phyloP scores from a whole-genome alignment of 2,329 filamentous ascomycete species.

The Aspergillus eucalypticola region DNA sequence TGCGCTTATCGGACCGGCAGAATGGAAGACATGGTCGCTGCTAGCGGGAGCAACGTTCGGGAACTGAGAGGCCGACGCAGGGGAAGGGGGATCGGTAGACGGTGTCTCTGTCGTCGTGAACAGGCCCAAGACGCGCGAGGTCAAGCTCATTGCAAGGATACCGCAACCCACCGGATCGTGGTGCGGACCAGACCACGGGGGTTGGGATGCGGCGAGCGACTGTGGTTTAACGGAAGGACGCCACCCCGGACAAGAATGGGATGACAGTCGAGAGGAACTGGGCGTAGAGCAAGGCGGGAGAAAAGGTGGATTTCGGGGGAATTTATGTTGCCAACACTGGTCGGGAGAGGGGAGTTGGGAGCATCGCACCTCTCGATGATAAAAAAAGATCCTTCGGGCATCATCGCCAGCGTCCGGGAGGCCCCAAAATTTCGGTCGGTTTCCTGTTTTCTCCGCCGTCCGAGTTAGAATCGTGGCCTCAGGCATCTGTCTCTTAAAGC shows the following conservation, averaged over 20 bases:
- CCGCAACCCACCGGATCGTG: slow-evolving; percentile 35
- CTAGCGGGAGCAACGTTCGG: slow-evolving; percentile 18
- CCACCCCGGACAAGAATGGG: slow-evolving; percentile 15
- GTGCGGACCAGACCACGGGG: slow-evolving; percentile 32
- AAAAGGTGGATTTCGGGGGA: not conserved
- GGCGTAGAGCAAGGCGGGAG: slow-evolving; percentile 2
- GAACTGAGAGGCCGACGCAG: slow-evolving; percentile 32
- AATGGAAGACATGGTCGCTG: slow-evolving; percentile 21
- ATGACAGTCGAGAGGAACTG: slow-evolving; percentile 3
- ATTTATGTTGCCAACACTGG: slow-evolving; percentile 14
- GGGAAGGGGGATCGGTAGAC: slow-evolving; percentile 24
- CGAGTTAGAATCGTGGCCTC: slow-evolving; percentile 25
- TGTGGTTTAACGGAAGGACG: slow-evolving; percentile 17
- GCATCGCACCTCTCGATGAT: slow-evolving; percentile 20
- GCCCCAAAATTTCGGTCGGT: slow-evolving; percentile 36
- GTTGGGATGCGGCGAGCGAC: slow-evolving; percentile 28
- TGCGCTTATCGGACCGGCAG: slow-evolving; percentile 18
- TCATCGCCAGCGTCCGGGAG: not conserved
- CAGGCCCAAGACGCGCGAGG: slow-evolving; percentile 55
- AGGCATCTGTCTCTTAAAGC: slow-evolving; percentile 20
- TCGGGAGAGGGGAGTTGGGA: slow-evolving; percentile 9
- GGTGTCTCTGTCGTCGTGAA: slow-evolving; percentile 48
- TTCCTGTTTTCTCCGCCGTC: slow-evolving; percentile 34
- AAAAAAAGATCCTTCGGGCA: not conserved
- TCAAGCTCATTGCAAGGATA: slow-evolving; percentile 57